phyloP scores from a whole-genome alignment of 1,284 basidiomycete species.

The Cutaneotrichosporon sp. region DNA sequence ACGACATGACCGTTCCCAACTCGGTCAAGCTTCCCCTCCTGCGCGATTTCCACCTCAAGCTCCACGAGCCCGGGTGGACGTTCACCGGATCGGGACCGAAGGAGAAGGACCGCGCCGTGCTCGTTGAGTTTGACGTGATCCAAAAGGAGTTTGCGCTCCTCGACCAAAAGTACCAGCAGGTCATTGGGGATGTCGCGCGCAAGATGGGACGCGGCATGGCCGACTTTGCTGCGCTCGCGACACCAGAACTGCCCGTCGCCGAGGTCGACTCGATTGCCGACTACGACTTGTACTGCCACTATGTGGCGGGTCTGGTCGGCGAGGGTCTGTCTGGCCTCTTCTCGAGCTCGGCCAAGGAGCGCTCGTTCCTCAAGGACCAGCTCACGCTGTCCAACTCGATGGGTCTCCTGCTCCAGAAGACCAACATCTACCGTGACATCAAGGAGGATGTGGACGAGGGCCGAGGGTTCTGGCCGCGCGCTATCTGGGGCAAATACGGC shows the following conservation, averaged over 20 bases:
- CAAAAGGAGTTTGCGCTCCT: conserved; percentile 76
- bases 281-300: conserved; percentile 98
- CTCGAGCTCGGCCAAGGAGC: conserved; percentile 80
- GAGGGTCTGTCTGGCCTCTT: conserved; percentile 92
- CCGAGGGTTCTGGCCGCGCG: conserved; percentile 91
- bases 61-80: conserved; percentile 79
- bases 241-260: conserved; percentile 62
- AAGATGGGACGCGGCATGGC: conserved; percentile 97
- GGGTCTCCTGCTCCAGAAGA: conserved; percentile 97
- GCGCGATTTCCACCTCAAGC: conserved; percentile 74
- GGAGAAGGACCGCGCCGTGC: conserved; percentile 84
- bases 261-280: conserved; percentile 68
- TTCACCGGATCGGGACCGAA: conserved; percentile 77
- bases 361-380: conserved; percentile 68
- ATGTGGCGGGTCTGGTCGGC: conserved; percentile 95
- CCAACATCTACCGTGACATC: conserved; percentile 95
- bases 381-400: conserved; percentile 88
- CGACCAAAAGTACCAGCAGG: conserved; percentile 64
- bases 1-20: conserved; percentile 94
- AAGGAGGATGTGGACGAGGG: conserved; percentile 83
- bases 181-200: conserved; percentile 74
- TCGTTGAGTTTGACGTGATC: conserved; percentile 80
- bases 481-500: conserved; percentile 78
- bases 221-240: conserved; percentile 80
- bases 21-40: conserved; percentile 80